These are phyloP conservation scores for Patellifolia procumbens DNA, from an alignment of 179 eudicot species.

Conservation along the genomic window DNA sequence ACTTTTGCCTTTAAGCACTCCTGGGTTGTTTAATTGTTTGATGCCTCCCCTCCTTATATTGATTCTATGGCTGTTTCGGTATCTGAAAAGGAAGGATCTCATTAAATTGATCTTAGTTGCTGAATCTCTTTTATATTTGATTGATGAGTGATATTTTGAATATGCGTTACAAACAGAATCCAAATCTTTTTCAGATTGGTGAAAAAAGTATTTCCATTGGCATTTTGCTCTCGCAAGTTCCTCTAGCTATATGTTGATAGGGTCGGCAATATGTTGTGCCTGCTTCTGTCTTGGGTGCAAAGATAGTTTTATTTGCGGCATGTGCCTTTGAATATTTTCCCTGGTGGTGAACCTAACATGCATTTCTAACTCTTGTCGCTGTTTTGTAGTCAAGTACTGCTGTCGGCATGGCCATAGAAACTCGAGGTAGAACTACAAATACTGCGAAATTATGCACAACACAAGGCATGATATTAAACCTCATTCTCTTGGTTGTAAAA, in stretches of 20 bases:
- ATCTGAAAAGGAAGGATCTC: background rate
- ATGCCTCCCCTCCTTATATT: background rate
- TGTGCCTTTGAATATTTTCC: background rate
- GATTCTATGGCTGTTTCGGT: background rate
- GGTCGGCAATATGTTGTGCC: background rate
- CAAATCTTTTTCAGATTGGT: background rate
- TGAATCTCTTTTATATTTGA: background rate
- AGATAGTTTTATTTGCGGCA: no score
- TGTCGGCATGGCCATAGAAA: slow-evolving; percentile 51
- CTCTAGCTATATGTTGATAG: background rate
- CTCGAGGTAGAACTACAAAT: slow-evolving; percentile 53
- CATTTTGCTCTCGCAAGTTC: background rate
- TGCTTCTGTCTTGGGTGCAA: background rate
- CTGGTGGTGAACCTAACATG: slow-evolving; percentile 14
- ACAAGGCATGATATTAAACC: slow-evolving; percentile 67
- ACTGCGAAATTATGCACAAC: slow-evolving; percentile 47
- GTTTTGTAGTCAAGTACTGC: slow-evolving; percentile 41
- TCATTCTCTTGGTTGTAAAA: slow-evolving; percentile 13
- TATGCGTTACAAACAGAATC: background rate
- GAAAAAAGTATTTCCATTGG: background rate
- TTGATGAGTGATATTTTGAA: background rate
- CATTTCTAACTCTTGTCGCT: background rate
- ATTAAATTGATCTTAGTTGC: background rate
- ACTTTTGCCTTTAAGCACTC: slow-evolving; percentile 1
- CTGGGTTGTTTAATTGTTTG: background rate